phyloP scores from a whole-genome alignment of 2,329 filamentous ascomycete genomes.

The Elsinoe necatrix region DNA sequence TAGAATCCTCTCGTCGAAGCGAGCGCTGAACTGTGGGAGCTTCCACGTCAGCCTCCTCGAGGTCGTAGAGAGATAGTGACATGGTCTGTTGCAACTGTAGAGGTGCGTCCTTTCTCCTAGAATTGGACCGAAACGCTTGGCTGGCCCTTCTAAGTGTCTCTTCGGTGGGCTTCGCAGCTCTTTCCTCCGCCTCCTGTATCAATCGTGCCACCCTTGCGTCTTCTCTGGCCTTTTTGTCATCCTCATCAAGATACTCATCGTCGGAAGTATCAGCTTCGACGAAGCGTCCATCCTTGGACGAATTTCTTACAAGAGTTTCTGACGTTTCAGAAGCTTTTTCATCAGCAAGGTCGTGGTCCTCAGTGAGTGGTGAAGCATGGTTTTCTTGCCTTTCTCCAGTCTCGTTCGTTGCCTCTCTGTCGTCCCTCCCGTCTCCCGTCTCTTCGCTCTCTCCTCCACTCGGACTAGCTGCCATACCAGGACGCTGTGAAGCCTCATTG shows the following conservation, averaged over 20 bases:
- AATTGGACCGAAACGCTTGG: constrained; percentile 48
- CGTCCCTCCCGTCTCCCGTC: constrained; percentile 28
- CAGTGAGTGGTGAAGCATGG: not conserved
- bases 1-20: not conserved
- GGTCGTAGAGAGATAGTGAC: not conserved
- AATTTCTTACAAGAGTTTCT: not conserved
- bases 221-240: constrained; percentile 45
- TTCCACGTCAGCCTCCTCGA: not conserved
- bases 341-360: not conserved
- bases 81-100: constrained; percentile 41
- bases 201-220: constrained; percentile 38
- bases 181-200: constrained; percentile 40
- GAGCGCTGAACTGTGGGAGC: not conserved
- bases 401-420: constrained; percentile 50
- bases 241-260: constrained; percentile 46
- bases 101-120: constrained; percentile 51
- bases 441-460: constrained; percentile 21
- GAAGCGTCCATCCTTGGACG: not conserved
- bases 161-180: constrained; percentile 35
- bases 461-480: constrained; percentile 22
- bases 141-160: constrained; percentile 38
- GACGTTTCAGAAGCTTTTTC: not conserved
- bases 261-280: constrained; percentile 29
- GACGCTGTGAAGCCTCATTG: constrained; percentile 30
- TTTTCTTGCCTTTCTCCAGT: constrained; percentile 77